Conservation (phyloP, 2,329 filamentous ascomycete genomes). For the Incumbomyces delicatus region DNA sequence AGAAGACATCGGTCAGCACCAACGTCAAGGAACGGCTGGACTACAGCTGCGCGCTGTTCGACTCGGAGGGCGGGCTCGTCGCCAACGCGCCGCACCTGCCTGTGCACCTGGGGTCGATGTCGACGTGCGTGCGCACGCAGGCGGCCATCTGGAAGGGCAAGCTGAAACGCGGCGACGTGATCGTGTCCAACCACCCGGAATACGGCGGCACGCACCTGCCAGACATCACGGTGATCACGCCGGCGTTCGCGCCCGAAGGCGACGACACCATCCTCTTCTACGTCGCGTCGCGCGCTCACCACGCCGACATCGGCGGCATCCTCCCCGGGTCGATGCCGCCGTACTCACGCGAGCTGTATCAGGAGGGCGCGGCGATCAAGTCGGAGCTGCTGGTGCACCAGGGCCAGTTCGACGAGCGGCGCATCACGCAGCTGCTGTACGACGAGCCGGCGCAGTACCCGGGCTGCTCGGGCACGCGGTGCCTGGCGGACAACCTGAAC, state of each 20-base stretch:
- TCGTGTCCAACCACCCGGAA: slow-evolving; percentile 76
- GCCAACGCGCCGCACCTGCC: slow-evolving; percentile 70
- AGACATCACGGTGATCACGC: slow-evolving; percentile 73
- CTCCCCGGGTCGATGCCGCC: slow-evolving; percentile 78
- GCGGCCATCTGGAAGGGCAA: slow-evolving; percentile 70
- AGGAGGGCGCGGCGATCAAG: slow-evolving; percentile 57
- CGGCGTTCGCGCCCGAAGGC: slow-evolving; percentile 54
- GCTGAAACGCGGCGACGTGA: slow-evolving; percentile 67
- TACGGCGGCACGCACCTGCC: slow-evolving; percentile 76
- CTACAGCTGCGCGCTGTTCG: slow-evolving; percentile 69
- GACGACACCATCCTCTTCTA: slow-evolving; percentile 71
- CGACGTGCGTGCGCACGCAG: slow-evolving; percentile 65
- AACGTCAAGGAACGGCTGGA: slow-evolving; percentile 77
- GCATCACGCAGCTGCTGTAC: slow-evolving; percentile 62
- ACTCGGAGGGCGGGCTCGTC: slow-evolving; percentile 59
- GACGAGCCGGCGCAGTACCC: slow-evolving; percentile 64
- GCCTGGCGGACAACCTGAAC: slow-evolving; percentile 72
- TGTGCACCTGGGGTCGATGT: slow-evolving; percentile 71
- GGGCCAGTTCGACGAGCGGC: slow-evolving; percentile 62
- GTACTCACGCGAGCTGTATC: slow-evolving; percentile 54
- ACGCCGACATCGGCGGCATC: slow-evolving; percentile 77
- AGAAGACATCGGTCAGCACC: slow-evolving; percentile 46
- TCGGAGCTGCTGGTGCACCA: slow-evolving; percentile 45
- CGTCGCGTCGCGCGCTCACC: slow-evolving; percentile 69
- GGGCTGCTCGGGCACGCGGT: slow-evolving; percentile 69